Evolutionary conservation across 768 basidiomycete species (phyloP).

Genomic region (Termitomyces sp.): DNA sequence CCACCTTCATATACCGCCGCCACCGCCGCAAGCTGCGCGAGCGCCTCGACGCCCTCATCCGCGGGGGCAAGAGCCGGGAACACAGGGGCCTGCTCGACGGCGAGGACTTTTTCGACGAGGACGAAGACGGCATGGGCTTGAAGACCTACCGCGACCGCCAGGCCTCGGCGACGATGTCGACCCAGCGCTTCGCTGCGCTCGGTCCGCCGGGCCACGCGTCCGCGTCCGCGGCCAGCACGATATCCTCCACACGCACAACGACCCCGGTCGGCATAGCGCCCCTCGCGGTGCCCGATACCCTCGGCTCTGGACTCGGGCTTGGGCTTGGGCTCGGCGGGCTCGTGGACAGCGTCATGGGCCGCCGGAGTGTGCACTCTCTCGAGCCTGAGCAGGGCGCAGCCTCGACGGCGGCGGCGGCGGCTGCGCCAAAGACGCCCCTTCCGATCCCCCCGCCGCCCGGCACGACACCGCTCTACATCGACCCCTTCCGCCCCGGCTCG

Average conservation of each 20-base stretch:
- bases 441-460: neutral
- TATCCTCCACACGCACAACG: neutral
- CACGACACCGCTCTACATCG: neutral
- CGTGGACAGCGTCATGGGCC: neutral
- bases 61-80: neutral
- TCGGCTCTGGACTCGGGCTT: neutral
- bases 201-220: neutral
- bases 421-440: neutral
- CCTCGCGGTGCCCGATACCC: neutral
- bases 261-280: slow-evolving; percentile 1
- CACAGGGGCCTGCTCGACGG: slow-evolving; percentile 6
- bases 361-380: neutral
- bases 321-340: neutral
- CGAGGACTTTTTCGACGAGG: slow-evolving; percentile 12
- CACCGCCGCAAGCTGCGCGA: slow-evolving; percentile 11
- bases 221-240: neutral
- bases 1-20: slow-evolving; percentile 3
- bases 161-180: neutral
- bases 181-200: too few species aligned
- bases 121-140: neutral
- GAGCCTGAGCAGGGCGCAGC: too few species aligned
- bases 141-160: neutral
- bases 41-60: neutral
- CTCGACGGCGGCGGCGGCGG: neutral
- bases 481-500: slow-evolving; percentile 6